A percentile compares a stretch with the other conserved stretches of the same genome.
Evolutionary conservation across 805 yeast species (phyloP).

Genomic region (Metschnikowia colocasiae): DNA sequence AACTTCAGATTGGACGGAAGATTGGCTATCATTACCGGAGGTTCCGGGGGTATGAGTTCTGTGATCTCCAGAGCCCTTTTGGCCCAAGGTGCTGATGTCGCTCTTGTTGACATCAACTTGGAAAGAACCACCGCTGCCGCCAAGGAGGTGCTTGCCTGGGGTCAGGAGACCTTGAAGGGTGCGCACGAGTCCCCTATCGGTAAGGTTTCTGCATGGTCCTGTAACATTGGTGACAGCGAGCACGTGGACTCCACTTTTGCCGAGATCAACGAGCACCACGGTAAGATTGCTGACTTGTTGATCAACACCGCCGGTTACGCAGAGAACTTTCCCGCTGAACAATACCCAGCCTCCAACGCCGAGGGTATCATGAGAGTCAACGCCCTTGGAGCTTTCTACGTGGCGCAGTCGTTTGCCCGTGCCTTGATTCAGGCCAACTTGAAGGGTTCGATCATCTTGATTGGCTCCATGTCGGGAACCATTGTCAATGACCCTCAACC

Average conservation of each 20-base stretch:
- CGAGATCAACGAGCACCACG: constrained; percentile 55
- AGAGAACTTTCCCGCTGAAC: constrained; percentile 74
- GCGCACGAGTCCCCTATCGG: constrained; percentile 32
- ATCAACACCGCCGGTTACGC: constrained; percentile 84
- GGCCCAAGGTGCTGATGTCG: constrained; percentile 75
- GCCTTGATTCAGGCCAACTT: constrained; percentile 56
- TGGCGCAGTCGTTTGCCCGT: constrained; percentile 69
- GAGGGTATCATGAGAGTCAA: constrained; percentile 68
- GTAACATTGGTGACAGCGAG: constrained; percentile 66
- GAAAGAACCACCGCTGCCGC: constrained; percentile 56
- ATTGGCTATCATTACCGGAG: constrained; percentile 74
- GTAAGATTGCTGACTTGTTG: constrained; percentile 58
- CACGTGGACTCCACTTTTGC: constrained; percentile 54
- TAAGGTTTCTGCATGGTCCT: constrained; percentile 59
- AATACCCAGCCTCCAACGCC: constrained; percentile 68
- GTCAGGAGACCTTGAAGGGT: constrained; percentile 38
- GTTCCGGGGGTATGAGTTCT: constrained; percentile 73
- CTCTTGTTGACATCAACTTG: constrained; percentile 64
- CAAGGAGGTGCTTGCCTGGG: constrained; percentile 47
- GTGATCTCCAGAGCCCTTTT: constrained; percentile 62
- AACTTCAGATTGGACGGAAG: constrained; percentile 65
- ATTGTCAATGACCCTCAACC: constrained; percentile 79
- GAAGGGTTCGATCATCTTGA: constrained; percentile 59
- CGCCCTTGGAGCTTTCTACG: constrained; percentile 69
- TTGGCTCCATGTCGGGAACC: constrained; percentile 78